Percentiles rank a stretch among this genome's conserved stretches.
Conservation (phyloP, 441 rosid species). For the Flueggea neowawraea region DNA sequence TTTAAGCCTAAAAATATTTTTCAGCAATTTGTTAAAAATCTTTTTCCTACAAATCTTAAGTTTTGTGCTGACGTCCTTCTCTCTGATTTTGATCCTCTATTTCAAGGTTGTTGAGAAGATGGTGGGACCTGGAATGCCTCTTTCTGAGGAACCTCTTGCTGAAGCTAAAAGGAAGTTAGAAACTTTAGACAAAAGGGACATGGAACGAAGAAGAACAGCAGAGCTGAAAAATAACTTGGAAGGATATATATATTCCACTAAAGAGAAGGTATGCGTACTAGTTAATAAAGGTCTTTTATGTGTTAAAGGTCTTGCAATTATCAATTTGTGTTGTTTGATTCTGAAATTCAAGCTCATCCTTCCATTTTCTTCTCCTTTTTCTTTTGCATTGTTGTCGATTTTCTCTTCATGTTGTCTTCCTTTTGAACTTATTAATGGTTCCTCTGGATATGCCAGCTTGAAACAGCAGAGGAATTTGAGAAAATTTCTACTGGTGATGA, state of each 20-base stretch:
- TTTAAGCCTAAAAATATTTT: constrained; percentile 1
- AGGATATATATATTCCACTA: constrained; percentile 92
- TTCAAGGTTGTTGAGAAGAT: constrained; percentile 78
- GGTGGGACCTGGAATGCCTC: constrained; percentile 74
- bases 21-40: not conserved
- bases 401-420: no score
- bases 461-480: constrained; percentile 61
- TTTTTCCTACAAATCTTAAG: constrained; percentile 1
- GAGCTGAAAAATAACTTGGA: constrained; percentile 94
- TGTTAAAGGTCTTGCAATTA: not conserved
- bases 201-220: constrained; percentile 79
- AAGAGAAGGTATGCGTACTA: constrained; percentile 67
- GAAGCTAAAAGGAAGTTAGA: constrained; percentile 78
- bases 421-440: not conserved
- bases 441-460: constrained; percentile 53
- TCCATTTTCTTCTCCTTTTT: no score
- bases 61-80: constrained; percentile 2
- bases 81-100: constrained; percentile 6
- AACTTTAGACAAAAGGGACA: constrained; percentile 79
- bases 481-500: constrained; percentile 75
- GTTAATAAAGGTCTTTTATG: not conserved
- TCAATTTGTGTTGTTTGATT: not conserved
- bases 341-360: no score
- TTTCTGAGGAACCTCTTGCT: constrained; percentile 56
- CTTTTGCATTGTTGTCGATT: no score